Evolutionary conservation across 331 rosid genomes (phyloP).

Genomic region (Malus hybrid): DNA sequence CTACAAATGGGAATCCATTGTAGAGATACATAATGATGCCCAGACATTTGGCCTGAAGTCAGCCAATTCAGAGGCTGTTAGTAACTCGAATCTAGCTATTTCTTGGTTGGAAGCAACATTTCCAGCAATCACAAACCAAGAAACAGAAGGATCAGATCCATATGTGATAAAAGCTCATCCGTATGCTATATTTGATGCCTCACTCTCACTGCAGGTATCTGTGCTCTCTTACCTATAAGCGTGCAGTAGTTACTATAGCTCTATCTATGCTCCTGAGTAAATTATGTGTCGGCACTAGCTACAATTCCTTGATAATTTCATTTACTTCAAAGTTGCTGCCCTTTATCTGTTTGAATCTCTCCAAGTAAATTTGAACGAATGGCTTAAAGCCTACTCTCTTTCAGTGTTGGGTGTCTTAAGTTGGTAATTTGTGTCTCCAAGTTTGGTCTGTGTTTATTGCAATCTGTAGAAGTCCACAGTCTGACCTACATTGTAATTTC

Average conservation of each 20-base stretch:
- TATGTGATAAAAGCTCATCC: slow-evolving; percentile 54
- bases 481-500: slow-evolving; percentile 14
- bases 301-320: neutral
- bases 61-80: slow-evolving; percentile 50
- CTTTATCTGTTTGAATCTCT: neutral
- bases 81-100: slow-evolving; percentile 75
- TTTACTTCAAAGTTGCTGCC: neutral
- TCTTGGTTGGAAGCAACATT: slow-evolving; percentile 93
- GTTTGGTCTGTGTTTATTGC: slow-evolving; percentile 4
- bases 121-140: slow-evolving; percentile 51
- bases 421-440: neutral
- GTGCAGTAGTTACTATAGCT: slow-evolving; percentile 9
- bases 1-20: slow-evolving; percentile 63
- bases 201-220: slow-evolving; percentile 79
- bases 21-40: slow-evolving; percentile 74
- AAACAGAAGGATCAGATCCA: slow-evolving; percentile 41
- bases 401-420: neutral
- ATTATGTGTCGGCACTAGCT: neutral
- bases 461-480: slow-evolving; percentile 8
- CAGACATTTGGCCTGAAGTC: slow-evolving; percentile 74
- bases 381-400: neutral
- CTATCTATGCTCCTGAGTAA: neutral
- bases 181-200: slow-evolving; percentile 75
- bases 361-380: neutral
- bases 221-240: neutral